Percentiles rank a stretch among this genome's conserved stretches.
These are phyloP conservation scores for Hypericum androsaemum DNA, from an alignment of 345 rosid genomes.

Conservation along the genomic window DNA sequence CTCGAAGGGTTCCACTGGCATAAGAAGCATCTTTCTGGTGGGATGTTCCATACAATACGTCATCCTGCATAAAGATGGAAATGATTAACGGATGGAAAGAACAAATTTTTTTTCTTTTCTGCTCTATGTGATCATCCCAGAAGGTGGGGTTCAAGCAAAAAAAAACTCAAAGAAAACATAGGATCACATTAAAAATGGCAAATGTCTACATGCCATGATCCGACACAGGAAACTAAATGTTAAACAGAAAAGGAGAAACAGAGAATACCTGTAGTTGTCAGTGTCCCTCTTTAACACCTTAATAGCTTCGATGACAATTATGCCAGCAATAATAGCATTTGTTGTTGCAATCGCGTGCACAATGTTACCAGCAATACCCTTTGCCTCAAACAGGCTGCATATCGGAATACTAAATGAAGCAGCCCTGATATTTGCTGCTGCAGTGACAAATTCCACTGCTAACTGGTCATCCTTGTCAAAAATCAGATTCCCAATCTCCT, in stretches of 20 bases:
- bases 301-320: slow-evolving; percentile 94
- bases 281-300: slow-evolving; percentile 74
- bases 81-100: slow-evolving; percentile 5
- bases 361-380: slow-evolving; percentile 98
- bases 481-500: slow-evolving; percentile 87
- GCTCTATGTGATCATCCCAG: too few relatives aligned
- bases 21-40: slow-evolving; percentile 74
- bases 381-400: slow-evolving; percentile 98
- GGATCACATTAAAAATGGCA: too few relatives aligned
- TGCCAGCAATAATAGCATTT: slow-evolving; percentile 85
- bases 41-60: slow-evolving; percentile 93
- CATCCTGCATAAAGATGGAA: slow-evolving; percentile 45
- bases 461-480: slow-evolving; percentile 99
- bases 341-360: slow-evolving; percentile 99
- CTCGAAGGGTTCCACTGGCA: slow-evolving; percentile 93
- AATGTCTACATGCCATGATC: too few relatives aligned
- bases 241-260: slow-evolving; percentile 11
- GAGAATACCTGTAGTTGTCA: slow-evolving; percentile 53
- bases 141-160: too few relatives aligned
- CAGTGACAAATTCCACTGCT: slow-evolving; percentile 94
- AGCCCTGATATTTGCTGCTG: slow-evolving; percentile 98
- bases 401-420: slow-evolving; percentile 82
- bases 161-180: too few relatives aligned
- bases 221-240: background rate
- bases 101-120: too few relatives aligned